phyloP scores from a whole-genome alignment of 176 grass and related monocot species.

The Microstegium vimineum region DNA sequence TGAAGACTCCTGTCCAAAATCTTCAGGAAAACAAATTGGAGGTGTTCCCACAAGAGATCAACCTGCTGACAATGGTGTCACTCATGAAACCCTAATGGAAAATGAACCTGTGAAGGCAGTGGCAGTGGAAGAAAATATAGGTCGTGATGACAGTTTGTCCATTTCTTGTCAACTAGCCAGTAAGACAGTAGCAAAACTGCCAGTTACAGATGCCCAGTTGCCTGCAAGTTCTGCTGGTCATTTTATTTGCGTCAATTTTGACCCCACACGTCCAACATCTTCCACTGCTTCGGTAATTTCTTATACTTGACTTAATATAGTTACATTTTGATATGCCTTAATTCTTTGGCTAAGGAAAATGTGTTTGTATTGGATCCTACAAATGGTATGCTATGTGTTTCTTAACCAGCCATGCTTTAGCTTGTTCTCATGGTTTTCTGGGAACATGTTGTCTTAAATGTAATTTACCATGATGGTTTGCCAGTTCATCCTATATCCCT shows the following conservation, averaged over 20 bases:
- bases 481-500: not conserved
- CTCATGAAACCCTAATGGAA: slow-evolving; percentile 28
- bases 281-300: slow-evolving; percentile 55
- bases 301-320: not conserved
- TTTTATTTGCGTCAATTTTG: slow-evolving; percentile 24
- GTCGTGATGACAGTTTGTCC: slow-evolving; percentile 35
- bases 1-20: slow-evolving; percentile 27
- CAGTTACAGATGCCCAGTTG: slow-evolving; percentile 52
- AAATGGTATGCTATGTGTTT: not conserved
- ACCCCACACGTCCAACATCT: slow-evolving; percentile 27
- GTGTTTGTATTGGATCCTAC: slow-evolving; percentile 7
- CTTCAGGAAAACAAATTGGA: slow-evolving; percentile 17
- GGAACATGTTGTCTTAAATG: not conserved
- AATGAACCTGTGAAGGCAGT: slow-evolving; percentile 25
- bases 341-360: slow-evolving; percentile 17
- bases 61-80: slow-evolving; percentile 21
- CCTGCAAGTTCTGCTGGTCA: slow-evolving; percentile 38
- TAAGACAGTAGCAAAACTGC: slow-evolving; percentile 20
- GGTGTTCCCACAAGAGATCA: slow-evolving; percentile 9
- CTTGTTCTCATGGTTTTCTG: not conserved
- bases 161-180: slow-evolving; percentile 35
- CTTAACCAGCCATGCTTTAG: slow-evolving; percentile 9
- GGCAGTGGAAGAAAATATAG: slow-evolving; percentile 31
- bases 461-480: not conserved
- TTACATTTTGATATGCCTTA: slow-evolving; percentile 9